Base-by-base conservation (phyloP, 345 rosid genomes). In the Murraya paniculata region DNA sequence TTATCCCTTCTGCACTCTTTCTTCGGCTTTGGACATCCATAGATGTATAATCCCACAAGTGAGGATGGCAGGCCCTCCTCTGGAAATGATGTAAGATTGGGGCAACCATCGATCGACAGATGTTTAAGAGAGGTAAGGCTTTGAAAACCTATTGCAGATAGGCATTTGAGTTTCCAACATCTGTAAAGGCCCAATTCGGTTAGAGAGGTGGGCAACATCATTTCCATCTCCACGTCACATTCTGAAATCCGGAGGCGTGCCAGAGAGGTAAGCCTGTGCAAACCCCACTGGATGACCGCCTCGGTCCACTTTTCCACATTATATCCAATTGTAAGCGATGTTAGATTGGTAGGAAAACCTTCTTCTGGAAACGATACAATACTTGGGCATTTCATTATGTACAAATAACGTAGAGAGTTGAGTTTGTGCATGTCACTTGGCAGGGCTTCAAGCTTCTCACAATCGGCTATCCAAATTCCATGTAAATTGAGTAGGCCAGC, bases 121-220 rank as follows among this genome's bases (percentile, higher is more conserved):
- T 9, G 0, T 59, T 59, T 2, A 25, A 59, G 64, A 24, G 64
- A 59, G 53, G 19, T 45, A 1, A 45, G 53, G 53, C 53, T 45
- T 45, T 45, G 53, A 25, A 59, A 7, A 24, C 30, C 1, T 6
- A 9, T 8, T 24, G 64, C 24, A 24, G 64, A 59, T 59, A 59
- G 30, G 30, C 25, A 25, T 59, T 25, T 59, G 7, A 59, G 9
- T 9, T 59, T 59, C 25, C 4, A 9, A 0, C 10, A 59, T 7
- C 31, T 10, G 0, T 9, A 0, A 24, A 59, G 0, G 9, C 0
- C 0, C 64, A 59, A 9, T 0, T 1, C 2, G 25, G 1, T 24
- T 59, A 59, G 64, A 59, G 64, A 59, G 30, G 64, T 8, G 4
- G 64, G 64, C 64, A 59, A 24, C 31, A 25, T 25, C 16, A 59